Percentiles rank a stretch among this genome's conserved stretches.
phyloP scores from a whole-genome alignment of 176 grass and related monocot species.

The Alopecurus myosuroides region DNA sequence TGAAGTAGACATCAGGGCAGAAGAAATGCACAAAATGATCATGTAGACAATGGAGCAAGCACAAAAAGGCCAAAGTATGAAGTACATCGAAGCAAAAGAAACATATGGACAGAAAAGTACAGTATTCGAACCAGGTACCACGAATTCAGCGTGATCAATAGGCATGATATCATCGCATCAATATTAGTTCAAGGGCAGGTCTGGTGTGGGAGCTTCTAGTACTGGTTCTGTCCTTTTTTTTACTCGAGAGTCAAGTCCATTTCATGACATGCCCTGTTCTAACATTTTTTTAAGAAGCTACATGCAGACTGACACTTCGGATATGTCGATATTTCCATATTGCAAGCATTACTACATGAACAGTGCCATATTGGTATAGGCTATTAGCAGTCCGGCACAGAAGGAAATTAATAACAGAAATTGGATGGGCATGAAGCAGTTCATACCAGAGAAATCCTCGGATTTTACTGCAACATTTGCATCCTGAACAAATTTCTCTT shows the following conservation, averaged over 20 bases:
- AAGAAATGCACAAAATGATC: background rate
- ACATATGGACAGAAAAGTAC: background rate
- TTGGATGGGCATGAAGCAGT: background rate
- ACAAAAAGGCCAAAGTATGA: background rate
- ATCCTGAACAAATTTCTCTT: background rate
- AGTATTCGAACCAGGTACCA: background rate
- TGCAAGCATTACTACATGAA: background rate
- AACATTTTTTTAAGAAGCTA: background rate
- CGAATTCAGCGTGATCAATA: background rate
- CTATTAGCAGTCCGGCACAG: background rate
- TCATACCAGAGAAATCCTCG: background rate
- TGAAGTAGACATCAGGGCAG: background rate
- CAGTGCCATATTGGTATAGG: background rate
- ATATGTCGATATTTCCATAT: background rate
- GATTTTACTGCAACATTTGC: background rate
- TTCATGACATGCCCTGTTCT: background rate
- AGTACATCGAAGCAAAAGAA: background rate
- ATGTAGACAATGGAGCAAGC: background rate
- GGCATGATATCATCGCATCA: background rate
- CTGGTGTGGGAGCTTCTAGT: too few species aligned
- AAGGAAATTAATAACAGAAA: conserved; percentile 1
- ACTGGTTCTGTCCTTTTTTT: too few species aligned
- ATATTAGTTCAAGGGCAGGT: background rate
- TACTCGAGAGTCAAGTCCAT: too few species aligned
- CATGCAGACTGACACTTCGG: background rate